These are phyloP conservation scores for Quercus agrifolia DNA, from an alignment of 306 rosid genomes.

Conservation along the genomic window DNA sequence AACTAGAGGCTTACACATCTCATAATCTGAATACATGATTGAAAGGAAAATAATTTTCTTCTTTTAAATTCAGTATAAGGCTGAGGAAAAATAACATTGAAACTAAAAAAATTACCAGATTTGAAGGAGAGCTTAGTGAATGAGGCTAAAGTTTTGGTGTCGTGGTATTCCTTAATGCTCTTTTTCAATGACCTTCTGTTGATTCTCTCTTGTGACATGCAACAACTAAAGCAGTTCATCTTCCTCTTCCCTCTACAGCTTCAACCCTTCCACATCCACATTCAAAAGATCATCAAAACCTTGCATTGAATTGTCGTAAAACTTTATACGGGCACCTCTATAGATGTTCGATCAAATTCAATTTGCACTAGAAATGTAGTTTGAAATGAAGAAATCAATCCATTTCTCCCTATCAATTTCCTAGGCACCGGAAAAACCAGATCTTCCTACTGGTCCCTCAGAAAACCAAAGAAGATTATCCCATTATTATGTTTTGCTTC, in stretches of 20 bases:
- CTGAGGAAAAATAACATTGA: slow-evolving; percentile 10
- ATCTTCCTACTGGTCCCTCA: slow-evolving; percentile 34
- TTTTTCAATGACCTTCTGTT: slow-evolving; percentile 45
- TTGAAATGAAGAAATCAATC: neutral
- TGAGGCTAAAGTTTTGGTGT: slow-evolving; percentile 52
- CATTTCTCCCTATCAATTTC: neutral
- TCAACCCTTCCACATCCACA: slow-evolving; percentile 26
- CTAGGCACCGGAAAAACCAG: slow-evolving; percentile 42
- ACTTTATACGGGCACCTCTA: neutral
- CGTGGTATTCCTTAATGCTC: slow-evolving; percentile 51
- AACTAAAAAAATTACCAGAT: slow-evolving; percentile 46
- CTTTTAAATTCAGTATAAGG: neutral
- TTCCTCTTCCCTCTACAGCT: slow-evolving; percentile 27
- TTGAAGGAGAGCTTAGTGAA: slow-evolving; percentile 62
- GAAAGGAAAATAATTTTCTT: neutral
- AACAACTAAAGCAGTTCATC: slow-evolving; percentile 79
- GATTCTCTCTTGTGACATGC: slow-evolving; percentile 45
- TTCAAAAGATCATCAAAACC: slow-evolving; percentile 16
- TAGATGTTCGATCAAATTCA: no score
- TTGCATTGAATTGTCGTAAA: slow-evolving; percentile 23
- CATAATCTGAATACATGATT: no score
- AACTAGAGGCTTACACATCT: neutral
- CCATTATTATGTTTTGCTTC: slow-evolving; percentile 33
- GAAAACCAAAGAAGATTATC: slow-evolving; percentile 15
- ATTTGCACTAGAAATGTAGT: neutral